Evolutionary conservation across 2,329 filamentous ascomycete species (phyloP).

Genomic region (Diplodia sapinea): DNA sequence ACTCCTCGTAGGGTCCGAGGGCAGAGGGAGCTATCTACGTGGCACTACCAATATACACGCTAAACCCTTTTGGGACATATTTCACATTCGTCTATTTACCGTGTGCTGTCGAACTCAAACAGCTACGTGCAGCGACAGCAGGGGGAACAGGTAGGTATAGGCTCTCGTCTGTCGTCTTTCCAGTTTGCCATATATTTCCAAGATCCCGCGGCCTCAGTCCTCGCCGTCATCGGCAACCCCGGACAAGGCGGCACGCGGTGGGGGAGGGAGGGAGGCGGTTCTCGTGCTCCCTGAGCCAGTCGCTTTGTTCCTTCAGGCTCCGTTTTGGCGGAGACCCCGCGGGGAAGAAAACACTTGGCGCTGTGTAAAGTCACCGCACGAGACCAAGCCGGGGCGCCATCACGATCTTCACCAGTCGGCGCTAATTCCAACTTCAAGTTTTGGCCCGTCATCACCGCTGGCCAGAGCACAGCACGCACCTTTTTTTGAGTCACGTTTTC

Average conservation of each 20-base stretch:
- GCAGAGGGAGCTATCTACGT: no score
- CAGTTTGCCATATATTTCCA: neutral
- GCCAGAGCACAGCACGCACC: slow-evolving; percentile 11
- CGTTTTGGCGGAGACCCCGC: slow-evolving; percentile 26
- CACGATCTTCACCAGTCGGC: slow-evolving; percentile 12
- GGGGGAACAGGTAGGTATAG: neutral
- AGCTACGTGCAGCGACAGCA: neutral
- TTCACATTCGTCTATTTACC: no score
- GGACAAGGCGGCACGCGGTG: neutral
- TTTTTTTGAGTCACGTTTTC: neutral
- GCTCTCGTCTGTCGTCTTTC: neutral
- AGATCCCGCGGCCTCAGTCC: slow-evolving; percentile 9
- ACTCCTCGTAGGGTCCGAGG: no score
- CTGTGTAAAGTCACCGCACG: slow-evolving; percentile 10
- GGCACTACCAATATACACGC: no score
- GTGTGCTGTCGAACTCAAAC: no score
- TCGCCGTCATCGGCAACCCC: slow-evolving; percentile 17
- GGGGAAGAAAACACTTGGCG: slow-evolving; percentile 26
- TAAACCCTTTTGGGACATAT: no score
- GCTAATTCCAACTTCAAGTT: slow-evolving; percentile 18
- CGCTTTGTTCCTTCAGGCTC: neutral
- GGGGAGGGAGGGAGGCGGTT: neutral
- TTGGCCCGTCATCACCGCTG: neutral
- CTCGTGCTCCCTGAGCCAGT: neutral
- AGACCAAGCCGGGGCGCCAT: neutral